Conservation (phyloP, 805 yeast genomes). For the Metschnikowia dekortorum region DNA sequence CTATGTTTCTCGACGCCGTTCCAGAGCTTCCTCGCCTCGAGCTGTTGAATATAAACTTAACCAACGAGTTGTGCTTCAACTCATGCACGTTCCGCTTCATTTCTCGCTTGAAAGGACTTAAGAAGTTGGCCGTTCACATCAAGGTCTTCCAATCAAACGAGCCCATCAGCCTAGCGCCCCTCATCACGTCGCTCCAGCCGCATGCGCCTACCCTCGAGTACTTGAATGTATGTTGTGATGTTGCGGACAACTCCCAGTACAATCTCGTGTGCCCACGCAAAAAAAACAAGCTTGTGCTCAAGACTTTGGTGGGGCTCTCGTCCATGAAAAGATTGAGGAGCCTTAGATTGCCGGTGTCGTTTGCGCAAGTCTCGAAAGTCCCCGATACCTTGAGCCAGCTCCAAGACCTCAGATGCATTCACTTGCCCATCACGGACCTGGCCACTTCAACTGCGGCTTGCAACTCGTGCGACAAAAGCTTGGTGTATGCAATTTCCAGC, state of each 20-base stretch:
- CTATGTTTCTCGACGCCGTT: slow-evolving; percentile 11
- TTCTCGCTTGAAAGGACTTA: slow-evolving; percentile 2
- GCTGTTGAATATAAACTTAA: slow-evolving; percentile 11
- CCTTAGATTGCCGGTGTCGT: slow-evolving; percentile 11
- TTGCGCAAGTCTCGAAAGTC: slow-evolving; percentile 7
- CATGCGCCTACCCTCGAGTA: slow-evolving; percentile 9
- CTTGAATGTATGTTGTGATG: slow-evolving; percentile 12
- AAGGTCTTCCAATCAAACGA: slow-evolving; percentile 6
- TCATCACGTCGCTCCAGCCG: slow-evolving; percentile 8
- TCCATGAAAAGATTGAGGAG: slow-evolving; percentile 3
- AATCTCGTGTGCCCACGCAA: slow-evolving; percentile 8
- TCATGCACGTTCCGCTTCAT: slow-evolving; percentile 6
- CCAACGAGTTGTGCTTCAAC: slow-evolving; percentile 14
- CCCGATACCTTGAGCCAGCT: slow-evolving; percentile 1
- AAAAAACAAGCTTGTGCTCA: slow-evolving; percentile 4
- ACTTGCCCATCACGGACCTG: slow-evolving; percentile 13
- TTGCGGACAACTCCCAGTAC: slow-evolving; percentile 4
- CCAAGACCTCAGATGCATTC: slow-evolving; percentile 4
- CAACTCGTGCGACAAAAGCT: slow-evolving; percentile 6
- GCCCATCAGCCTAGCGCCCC: slow-evolving; percentile 9
- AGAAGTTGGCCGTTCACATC: slow-evolving; percentile 10
- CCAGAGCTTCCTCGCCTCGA: slow-evolving; percentile 3
- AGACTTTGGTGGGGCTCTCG: slow-evolving; percentile 8
- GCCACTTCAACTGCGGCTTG: slow-evolving; percentile 5
- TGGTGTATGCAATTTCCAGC: slow-evolving; percentile 7